A percentile compares a stretch with the other conserved stretches of the same genome.
These are phyloP conservation scores for Sphaerulina vaccinii DNA, from an alignment of 2,329 filamentous ascomycete genomes.

Conservation along the genomic window DNA sequence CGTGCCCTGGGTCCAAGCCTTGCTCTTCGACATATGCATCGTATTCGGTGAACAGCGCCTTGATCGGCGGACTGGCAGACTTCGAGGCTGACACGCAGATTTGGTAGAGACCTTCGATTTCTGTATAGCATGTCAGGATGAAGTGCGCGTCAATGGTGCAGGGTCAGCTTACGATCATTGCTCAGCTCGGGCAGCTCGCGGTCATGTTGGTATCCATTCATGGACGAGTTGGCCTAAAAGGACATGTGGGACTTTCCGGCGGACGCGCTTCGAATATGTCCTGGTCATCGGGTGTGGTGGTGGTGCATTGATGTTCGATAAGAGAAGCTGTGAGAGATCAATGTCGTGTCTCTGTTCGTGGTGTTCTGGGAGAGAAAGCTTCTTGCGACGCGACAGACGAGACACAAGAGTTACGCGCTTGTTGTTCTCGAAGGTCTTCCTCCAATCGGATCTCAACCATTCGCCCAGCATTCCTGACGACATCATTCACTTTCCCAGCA, in stretches of 20 bases:
- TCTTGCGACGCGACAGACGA: not conserved
- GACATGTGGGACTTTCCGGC: slow-evolving; percentile 33
- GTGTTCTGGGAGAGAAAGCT: not conserved
- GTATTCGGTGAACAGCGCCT: slow-evolving; percentile 78
- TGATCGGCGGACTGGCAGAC: slow-evolving; percentile 65
- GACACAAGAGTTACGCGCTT: slow-evolving; percentile 12
- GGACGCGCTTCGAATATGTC: slow-evolving; percentile 37
- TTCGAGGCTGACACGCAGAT: slow-evolving; percentile 72
- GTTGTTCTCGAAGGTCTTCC: not conserved
- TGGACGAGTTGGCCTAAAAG: slow-evolving; percentile 25
- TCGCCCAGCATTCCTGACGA: slow-evolving; percentile 5
- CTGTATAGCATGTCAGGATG: slow-evolving; percentile 45
- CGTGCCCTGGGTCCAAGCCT: slow-evolving; percentile 69
- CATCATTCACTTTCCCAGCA: not conserved
- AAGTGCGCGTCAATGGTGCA: not conserved
- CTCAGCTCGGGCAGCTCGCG: slow-evolving; percentile 43
- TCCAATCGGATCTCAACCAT: not conserved
- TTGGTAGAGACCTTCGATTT: slow-evolving; percentile 74
- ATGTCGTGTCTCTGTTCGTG: slow-evolving; percentile 2
- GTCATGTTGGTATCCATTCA: slow-evolving; percentile 33
- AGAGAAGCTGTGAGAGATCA: slow-evolving; percentile 5
- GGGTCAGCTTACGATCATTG: slow-evolving; percentile 40
- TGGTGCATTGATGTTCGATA: slow-evolving; percentile 13
- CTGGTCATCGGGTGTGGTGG: slow-evolving; percentile 35
- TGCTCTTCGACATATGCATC: slow-evolving; percentile 70